Evolutionary conservation across 108 stramenopile species (phyloP), one percentile per base, ranked within the genome.

Genomic region (Nitzschia inconspicua): DNA sequence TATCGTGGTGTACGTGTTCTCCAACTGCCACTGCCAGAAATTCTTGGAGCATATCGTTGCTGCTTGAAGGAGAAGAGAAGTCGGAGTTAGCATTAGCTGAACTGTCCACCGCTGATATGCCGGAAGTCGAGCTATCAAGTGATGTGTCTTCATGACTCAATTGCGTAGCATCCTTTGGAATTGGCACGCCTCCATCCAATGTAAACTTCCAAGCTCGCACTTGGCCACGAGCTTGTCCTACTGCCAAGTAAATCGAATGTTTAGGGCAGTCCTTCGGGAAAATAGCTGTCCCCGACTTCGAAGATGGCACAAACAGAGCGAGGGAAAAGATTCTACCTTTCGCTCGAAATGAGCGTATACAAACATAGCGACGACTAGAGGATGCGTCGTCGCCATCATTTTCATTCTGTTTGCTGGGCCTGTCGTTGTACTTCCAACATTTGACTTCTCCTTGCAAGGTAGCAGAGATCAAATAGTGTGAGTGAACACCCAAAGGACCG

Each of bases 371-470:
- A n/a, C n/a, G n/a, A n/a, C n/a, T n/a, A n/a, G n/a, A n/a, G n/a
- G n/a, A n/a, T n/a, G n/a, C n/a, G 0, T 46, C 18, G 0, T 1
- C 16, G 16, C 22, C 44, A 8, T 46, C 44, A 8, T 11, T 28
- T 3, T 35, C 34, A 25, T 20, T 2, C 4, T 47, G 23, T 22
- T 3, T 2, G 46, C 27, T 49, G 6, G 47, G 5, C 29, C 25
- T 49, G 26, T 2, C 2, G 7, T 14, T n/a, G 48, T 49, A 8
- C 2, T 24, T 54, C 53, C 53, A 54, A 20, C 34, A 54, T 32
- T 54, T 54, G 34, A 54, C 4, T n/a, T 54, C 53, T 9, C 53
- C 53, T 32, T 54, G 53, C 34, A 54, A 54, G 24, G 35, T 54
- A 3, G 53, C 53, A 23, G 53, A 32, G 2, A 54, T 35, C 2